A percentile compares a stretch with the other conserved stretches of the same genome.
Conservation (phyloP, 371 early-diverging fungal species). For the Mucor saturninus region DNA sequence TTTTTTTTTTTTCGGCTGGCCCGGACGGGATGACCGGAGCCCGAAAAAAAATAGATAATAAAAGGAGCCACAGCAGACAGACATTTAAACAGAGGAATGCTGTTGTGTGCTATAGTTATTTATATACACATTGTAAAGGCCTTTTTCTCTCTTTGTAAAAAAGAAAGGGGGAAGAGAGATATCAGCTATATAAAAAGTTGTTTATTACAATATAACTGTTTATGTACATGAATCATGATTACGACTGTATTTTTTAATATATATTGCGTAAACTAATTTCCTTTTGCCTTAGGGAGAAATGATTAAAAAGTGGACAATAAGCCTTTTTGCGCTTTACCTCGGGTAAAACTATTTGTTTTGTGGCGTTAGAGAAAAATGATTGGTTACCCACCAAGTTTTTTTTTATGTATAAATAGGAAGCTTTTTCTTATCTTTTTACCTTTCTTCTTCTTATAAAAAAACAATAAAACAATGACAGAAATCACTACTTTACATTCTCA, state of each 20-base stretch:
- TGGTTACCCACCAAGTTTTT: no score
- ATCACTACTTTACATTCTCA: slow-evolving; percentile 4
- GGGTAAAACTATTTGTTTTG: not conserved
- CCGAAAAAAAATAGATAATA: no score
- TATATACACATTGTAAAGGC: no score
- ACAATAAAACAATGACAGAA: not conserved
- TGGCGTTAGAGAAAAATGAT: not conserved
- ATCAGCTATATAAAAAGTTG: not conserved
- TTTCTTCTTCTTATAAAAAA: not conserved
- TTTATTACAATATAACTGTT: not conserved
- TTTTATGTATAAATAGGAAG: no score
- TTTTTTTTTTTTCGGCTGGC: no score
- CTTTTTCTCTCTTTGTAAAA: not conserved
- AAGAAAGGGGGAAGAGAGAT: not conserved
- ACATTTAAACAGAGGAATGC: no score
- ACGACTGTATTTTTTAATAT: slow-evolving; percentile 1
- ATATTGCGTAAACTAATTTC: slow-evolving; percentile 1
- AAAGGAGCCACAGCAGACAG: no score
- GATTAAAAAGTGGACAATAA: not conserved
- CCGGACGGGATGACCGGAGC: no score
- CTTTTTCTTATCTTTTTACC: not conserved
- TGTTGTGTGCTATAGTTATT: no score
- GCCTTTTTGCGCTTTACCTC: not conserved
- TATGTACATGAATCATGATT: not conserved
- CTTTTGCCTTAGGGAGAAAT: not conserved